These are phyloP conservation scores for Vanderwaltozyma tropicalis DNA, from an alignment of 805 yeast genomes.

Conservation along the genomic window DNA sequence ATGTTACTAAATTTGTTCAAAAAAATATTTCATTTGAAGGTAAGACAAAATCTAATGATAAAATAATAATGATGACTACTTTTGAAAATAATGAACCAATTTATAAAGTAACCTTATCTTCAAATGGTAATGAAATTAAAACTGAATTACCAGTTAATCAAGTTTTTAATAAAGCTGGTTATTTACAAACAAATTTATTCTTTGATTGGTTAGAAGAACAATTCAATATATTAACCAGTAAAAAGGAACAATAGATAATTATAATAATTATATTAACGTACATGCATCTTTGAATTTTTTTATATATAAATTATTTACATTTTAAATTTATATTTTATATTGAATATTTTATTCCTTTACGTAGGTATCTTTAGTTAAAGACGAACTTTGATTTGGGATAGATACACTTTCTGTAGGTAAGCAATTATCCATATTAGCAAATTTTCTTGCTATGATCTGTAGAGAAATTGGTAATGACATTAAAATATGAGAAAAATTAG, in stretches of 20 bases:
- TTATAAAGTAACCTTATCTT: conserved; percentile 32
- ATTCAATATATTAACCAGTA: conserved; percentile 2
- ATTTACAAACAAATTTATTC: conserved; percentile 34
- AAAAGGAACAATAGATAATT: conserved; percentile 1
- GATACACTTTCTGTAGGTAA: conserved; percentile 22
- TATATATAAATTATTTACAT: too few relatives aligned
- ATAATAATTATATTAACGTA: not conserved
- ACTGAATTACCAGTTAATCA: conserved; percentile 24
- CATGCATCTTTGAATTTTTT: not conserved
- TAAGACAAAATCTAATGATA: conserved; percentile 18
- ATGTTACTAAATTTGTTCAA: conserved; percentile 29
- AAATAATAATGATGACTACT: conserved; percentile 23
- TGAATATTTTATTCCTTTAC: not conserved
- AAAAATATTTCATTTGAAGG: conserved; percentile 40
- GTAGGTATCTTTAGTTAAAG: too few relatives aligned
- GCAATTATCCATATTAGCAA: conserved; percentile 58
- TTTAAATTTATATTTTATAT: not conserved
- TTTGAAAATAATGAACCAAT: conserved; percentile 34
- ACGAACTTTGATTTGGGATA: too few relatives aligned
- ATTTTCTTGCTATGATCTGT: conserved; percentile 29
- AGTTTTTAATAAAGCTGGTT: conserved; percentile 33
- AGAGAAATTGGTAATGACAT: conserved; percentile 61
- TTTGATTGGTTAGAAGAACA: conserved; percentile 30
- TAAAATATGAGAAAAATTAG: conserved; percentile 55
- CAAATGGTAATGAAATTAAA: conserved; percentile 8